A percentile compares a stretch with the other conserved stretches of the same genome.
Evolutionary conservation across 2,329 filamentous ascomycete species (phyloP).

Genomic region (Geosmithia morbida): DNA sequence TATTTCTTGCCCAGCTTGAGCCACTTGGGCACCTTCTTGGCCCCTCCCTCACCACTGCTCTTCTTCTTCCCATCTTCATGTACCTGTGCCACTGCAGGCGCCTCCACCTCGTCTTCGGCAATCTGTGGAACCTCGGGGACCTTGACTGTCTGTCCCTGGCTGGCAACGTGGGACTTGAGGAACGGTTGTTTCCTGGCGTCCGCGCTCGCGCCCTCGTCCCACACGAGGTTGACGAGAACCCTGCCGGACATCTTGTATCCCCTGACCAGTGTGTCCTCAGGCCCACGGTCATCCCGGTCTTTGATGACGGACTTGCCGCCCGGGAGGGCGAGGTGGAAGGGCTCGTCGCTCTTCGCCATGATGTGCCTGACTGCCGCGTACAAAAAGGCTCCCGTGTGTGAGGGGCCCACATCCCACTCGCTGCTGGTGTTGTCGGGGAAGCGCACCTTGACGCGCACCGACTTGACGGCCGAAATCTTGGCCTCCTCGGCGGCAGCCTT

Average conservation of each 20-base stretch:
- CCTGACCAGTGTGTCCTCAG: slow-evolving; percentile 47
- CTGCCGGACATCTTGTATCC: slow-evolving; percentile 56
- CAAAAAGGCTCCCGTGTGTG: slow-evolving; percentile 55
- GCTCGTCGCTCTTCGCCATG: slow-evolving; percentile 47
- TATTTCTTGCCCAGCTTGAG: slow-evolving; percentile 62
- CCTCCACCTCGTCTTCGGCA: slow-evolving; percentile 20
- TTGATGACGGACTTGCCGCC: slow-evolving; percentile 34
- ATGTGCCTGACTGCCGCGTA: slow-evolving; percentile 62
- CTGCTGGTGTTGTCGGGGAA: slow-evolving; percentile 78
- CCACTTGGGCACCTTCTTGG: slow-evolving; percentile 51
- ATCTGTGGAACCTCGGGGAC: slow-evolving; percentile 39
- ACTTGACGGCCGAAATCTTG: slow-evolving; percentile 49
- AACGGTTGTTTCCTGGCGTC: slow-evolving; percentile 41
- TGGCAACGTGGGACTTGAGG: slow-evolving; percentile 41
- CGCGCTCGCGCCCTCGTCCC: slow-evolving; percentile 49
- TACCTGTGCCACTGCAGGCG: slow-evolving; percentile 2
- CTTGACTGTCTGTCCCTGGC: slow-evolving; percentile 51
- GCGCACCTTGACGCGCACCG: slow-evolving; percentile 64
- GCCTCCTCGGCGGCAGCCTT: slow-evolving; percentile 51
- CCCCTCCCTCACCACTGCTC: slow-evolving; percentile 18
- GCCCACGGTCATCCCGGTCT: slow-evolving; percentile 23
- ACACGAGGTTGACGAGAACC: slow-evolving; percentile 63
- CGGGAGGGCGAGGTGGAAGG: slow-evolving; percentile 58
- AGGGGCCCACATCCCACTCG: slow-evolving; percentile 53
- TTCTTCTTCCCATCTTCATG: slow-evolving; percentile 17